Conservation (phyloP, 2,329 filamentous ascomycete genomes). For the Pseudomassariella vexata region DNA sequence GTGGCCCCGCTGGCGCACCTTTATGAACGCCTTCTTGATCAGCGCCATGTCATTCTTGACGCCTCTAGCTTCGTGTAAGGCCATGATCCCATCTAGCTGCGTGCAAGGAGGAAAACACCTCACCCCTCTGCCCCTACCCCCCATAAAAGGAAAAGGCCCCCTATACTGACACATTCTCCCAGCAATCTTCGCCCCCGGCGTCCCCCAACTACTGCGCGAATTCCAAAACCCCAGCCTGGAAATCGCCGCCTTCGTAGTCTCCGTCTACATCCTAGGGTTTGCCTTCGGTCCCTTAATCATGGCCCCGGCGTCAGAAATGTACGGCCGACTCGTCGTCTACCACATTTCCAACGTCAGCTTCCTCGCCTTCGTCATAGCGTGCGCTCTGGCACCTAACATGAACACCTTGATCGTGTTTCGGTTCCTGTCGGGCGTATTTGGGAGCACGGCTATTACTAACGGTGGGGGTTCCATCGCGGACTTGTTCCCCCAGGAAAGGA, state of each 20-base stretch:
- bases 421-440: constrained; percentile 56
- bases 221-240: constrained; percentile 5
- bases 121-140: no score
- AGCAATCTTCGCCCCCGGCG: constrained; percentile 9
- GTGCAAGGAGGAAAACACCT: no score
- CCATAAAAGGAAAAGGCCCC: neutral
- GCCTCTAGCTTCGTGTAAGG: constrained; percentile 8
- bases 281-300: constrained; percentile 45
- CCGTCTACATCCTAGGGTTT: constrained; percentile 9
- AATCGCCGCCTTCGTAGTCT: constrained; percentile 7
- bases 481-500: constrained; percentile 43
- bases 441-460: constrained; percentile 56
- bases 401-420: constrained; percentile 51
- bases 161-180: neutral
- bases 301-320: constrained; percentile 54
- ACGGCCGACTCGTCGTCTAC: constrained; percentile 46
- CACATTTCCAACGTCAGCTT: constrained; percentile 38
- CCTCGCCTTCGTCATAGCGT: constrained; percentile 33
- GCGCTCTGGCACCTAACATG: constrained; percentile 45
- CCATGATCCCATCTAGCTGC: neutral
- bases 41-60: constrained; percentile 8
- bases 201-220: constrained; percentile 8
- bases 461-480: constrained; percentile 64
- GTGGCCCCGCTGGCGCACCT: constrained; percentile 30
- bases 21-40: constrained; percentile 4